Base-by-base conservation (phyloP, 2,329 filamentous ascomycete species). In the Fusarium pininemorale region DNA sequence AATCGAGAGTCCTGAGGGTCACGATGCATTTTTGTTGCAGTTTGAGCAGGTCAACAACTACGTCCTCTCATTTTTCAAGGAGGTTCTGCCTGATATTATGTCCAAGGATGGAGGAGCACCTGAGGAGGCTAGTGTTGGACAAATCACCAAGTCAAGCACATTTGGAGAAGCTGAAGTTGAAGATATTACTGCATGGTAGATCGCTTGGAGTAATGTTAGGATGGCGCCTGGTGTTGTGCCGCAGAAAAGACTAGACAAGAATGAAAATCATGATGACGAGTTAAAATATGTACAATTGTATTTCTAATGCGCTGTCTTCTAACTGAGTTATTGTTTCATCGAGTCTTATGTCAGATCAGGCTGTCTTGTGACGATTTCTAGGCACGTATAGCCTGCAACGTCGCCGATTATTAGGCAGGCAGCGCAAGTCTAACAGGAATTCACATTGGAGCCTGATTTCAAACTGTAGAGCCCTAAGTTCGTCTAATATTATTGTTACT, bases 141-240 rank as follows among this genome's bases (percentile, higher is more conserved):
- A 90, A 77, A 82, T 95, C 71, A 94, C 90, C 24, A 98, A 97
- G 86, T 95, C 90, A 63, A 98, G 95, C 83, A 96, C 94, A 0
- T 98, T 98, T 85, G 95, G 96, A 22, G 95, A 98, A 84, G 95
- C 94, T 3, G 96, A 98, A 83, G 94, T 98, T 26, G 96, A 96
- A 69, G 96, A 98, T 80, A 98, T 98, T 77, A 98, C 95, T 39
- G 95, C 94, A 28, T 98, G 95, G 95, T 98, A 89, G 83, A 55
- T 28, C 7, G 42, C 18, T 53, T 26, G 20, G 20, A 41, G 30
- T 15, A 68, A 45, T 38, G 37, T n/a, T 22, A 54, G 53, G 50
- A 37, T 30, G 47, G 45, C 9, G 32, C 32, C 30, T 63, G 18
- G 22, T 59, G 24, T 24, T 26, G 16, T 26, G 44, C 11, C 15